Base-by-base conservation (phyloP, 441 rosid species). In the Pelargonium myrrhifolium region DNA sequence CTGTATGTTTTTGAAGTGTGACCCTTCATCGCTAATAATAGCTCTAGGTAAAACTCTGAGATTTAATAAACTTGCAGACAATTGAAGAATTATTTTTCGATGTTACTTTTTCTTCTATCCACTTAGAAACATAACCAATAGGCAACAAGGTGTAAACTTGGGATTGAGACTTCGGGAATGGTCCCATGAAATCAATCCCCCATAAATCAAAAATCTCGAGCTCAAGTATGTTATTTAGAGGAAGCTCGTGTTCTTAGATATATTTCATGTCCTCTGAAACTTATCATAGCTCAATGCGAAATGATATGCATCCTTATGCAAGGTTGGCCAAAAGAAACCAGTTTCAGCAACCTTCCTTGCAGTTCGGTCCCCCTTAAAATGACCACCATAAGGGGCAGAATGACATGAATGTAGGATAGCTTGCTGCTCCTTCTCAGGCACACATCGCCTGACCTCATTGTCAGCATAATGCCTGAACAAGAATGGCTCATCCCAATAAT, bases 401-500 rank as follows among this genome's bases (percentile, higher is more conserved):
- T 66, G 61, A 6, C 22, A 66, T 4, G 47, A 40, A 9, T 47
- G 7, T 7, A 47, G 4, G 12, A 49, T 66, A 14, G 12, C 8
- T 4, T 14, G 42, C 1, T 7, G 6, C 17, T 55, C 64, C 0
- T 11, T 18, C 4, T 53, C 28, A 0, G 10, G 26, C 0, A 58
- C 26, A 35, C 51, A 67, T 4, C 64, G 8, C 1, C 18, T 22
- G 4, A 40, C 26, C 3, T 22, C n/a, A 7, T 15, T 2, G 22
- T 62, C 62, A 4, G 62, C 1, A 12, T 22, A 31, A 0, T 11
- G 11, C 6, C 7, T 20, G 11, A 17, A 59, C 3, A 59, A 12
- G 5, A 1, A 60, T 1, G 56, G 72, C 3, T 68, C 65, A 0
- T 42, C 66, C 58, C 42, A 61, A 21, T 17, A 68, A 43, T 68